Evolutionary conservation across 768 basidiomycete species (phyloP).

Genomic region (Boletus reticulatus): DNA sequence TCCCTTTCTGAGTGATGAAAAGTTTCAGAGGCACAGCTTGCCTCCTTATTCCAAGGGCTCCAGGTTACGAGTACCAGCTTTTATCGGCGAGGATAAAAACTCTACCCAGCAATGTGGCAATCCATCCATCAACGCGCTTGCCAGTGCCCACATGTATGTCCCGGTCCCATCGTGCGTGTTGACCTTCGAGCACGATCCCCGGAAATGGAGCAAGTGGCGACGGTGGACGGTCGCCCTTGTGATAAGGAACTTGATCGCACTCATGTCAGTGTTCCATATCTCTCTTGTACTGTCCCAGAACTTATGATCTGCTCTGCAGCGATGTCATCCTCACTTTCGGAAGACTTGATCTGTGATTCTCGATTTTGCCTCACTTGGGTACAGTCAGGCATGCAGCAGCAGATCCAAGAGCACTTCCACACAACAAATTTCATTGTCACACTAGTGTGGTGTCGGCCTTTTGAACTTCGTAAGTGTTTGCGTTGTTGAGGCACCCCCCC

Average conservation of each 20-base stretch:
- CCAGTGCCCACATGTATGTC: slow-evolving; percentile 18
- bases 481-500: not conserved
- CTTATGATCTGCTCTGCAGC: slow-evolving; percentile 13
- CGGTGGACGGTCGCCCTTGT: slow-evolving; percentile 21
- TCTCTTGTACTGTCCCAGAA: not conserved
- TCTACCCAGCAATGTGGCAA: not conserved
- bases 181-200: slow-evolving; percentile 23
- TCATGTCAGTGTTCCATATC: slow-evolving; percentile 18
- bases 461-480: slow-evolving; percentile 16
- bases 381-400: slow-evolving; percentile 27
- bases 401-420: slow-evolving; percentile 24
- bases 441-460: slow-evolving; percentile 22
- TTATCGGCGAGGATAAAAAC: slow-evolving; percentile 4
- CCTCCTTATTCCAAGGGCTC: not conserved
- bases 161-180: slow-evolving; percentile 11
- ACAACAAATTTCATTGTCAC: slow-evolving; percentile 13
- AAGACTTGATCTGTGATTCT: not conserved
- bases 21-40: not conserved
- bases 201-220: slow-evolving; percentile 19
- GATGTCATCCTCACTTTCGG: slow-evolving; percentile 21
- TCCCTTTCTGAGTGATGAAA: not conserved
- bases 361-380: not conserved
- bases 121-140: slow-evolving; percentile 6
- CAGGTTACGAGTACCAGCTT: not conserved
- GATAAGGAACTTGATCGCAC: slow-evolving; percentile 27